Conservation (phyloP, 2,329 filamentous ascomycete species). For the Stagonosporopsis cucurbitacearum region DNA sequence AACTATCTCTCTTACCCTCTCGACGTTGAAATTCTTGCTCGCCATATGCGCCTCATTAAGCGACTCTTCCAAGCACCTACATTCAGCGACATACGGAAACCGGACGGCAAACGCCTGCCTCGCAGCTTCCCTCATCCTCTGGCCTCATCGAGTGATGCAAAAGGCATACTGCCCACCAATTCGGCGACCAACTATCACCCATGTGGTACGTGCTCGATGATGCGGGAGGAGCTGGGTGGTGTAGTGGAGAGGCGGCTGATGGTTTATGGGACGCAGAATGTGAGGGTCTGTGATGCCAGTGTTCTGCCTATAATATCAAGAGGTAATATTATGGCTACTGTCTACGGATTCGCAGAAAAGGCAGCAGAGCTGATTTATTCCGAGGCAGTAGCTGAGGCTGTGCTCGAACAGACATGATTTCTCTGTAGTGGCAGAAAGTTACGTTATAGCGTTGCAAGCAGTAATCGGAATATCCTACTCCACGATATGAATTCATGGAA, state of each 20-base stretch:
- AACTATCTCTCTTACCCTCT: conserved; percentile 54
- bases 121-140: conserved; percentile 23
- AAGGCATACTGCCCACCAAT: conserved; percentile 19
- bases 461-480: too few species aligned
- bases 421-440: too few species aligned
- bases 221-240: conserved; percentile 36
- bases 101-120: conserved; percentile 18
- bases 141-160: conserved; percentile 23
- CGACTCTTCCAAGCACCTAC: conserved; percentile 22
- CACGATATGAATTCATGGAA: too few species aligned
- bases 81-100: conserved; percentile 19
- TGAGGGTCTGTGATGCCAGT: conserved; percentile 40
- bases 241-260: conserved; percentile 38
- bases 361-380: conserved; percentile 28
- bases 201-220: conserved; percentile 45
- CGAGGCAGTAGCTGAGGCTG: not conserved
- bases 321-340: conserved; percentile 29
- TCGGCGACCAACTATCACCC: conserved; percentile 36
- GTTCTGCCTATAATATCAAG: conserved; percentile 32
- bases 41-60: conserved; percentile 47
- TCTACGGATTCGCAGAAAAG: conserved; percentile 39
- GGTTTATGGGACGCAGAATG: conserved; percentile 40
- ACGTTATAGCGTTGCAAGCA: too few species aligned
- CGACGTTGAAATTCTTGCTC: conserved; percentile 51
- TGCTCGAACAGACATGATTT: too few species aligned